Percentiles rank a stretch among this genome's conserved stretches.
These are phyloP conservation scores for Microdochium bolleyi DNA, from an alignment of 2,329 filamentous ascomycete species.

Conservation along the genomic window DNA sequence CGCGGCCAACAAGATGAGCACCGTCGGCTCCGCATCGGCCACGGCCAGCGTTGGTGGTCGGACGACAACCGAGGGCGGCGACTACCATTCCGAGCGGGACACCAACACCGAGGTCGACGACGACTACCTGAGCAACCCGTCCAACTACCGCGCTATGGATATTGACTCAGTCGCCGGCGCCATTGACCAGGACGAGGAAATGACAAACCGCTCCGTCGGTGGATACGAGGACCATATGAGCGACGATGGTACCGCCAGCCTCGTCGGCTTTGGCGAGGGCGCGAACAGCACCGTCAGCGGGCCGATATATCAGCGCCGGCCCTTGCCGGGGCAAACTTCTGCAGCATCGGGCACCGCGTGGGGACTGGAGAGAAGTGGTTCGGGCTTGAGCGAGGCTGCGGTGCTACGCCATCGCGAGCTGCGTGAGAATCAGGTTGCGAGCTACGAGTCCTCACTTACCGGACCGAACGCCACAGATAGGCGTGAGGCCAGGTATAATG, in stretches of 20 bases:
- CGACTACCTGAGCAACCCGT: constrained; percentile 65
- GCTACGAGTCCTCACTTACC: constrained; percentile 1
- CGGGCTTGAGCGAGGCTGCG: constrained; percentile 40
- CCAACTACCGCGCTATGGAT: constrained; percentile 48
- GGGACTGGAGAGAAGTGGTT: constrained; percentile 42
- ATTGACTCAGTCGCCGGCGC: constrained; percentile 33
- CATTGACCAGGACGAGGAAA: constrained; percentile 25
- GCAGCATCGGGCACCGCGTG: constrained; percentile 21
- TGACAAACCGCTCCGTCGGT: constrained; percentile 36
- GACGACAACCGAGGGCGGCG: constrained; percentile 40
- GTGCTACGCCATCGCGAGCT: constrained; percentile 17
- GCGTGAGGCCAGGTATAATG: constrained; percentile 56
- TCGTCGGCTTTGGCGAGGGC: constrained; percentile 90
- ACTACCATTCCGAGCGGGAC: constrained; percentile 37
- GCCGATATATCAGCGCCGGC: constrained; percentile 56
- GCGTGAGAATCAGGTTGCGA: constrained; percentile 7
- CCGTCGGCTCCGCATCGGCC: constrained; percentile 83
- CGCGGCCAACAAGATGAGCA: constrained; percentile 71
- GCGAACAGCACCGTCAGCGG: constrained; percentile 79
- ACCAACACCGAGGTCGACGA: constrained; percentile 50
- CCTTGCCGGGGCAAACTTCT: constrained; percentile 25
- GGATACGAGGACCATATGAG: constrained; percentile 63
- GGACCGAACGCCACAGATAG: constrained; percentile 37
- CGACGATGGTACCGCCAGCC: constrained; percentile 73
- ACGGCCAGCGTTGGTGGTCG: constrained; percentile 69